Evolutionary conservation across 495 filamentous ascomycete genomes (phyloP).

Genomic region (Penicillium bialowiezense): DNA sequence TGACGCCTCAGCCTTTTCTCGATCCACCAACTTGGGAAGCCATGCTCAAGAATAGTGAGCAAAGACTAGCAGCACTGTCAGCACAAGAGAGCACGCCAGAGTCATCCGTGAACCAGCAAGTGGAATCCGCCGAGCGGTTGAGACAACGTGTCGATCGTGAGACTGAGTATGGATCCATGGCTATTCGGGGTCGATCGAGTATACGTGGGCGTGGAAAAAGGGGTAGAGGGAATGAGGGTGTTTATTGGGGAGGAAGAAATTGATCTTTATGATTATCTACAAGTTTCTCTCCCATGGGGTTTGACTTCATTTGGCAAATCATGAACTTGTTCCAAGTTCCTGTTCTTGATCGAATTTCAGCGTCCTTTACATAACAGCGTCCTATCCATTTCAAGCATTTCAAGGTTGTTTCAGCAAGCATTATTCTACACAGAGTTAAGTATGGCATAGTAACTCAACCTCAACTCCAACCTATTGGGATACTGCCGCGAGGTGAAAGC

Average conservation of each 20-base stretch:
- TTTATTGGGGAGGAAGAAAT: conserved; percentile 11
- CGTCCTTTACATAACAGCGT: too few relatives aligned
- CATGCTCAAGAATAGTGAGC: conserved; percentile 16
- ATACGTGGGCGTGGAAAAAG: conserved; percentile 19
- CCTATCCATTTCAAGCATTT: too few relatives aligned
- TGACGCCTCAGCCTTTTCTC: conserved; percentile 22
- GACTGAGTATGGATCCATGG: conserved; percentile 33
- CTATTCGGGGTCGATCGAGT: conserved; percentile 28
- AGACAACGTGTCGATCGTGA: conserved; percentile 19
- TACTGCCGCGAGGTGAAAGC: too few relatives aligned
- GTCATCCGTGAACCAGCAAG: not conserved
- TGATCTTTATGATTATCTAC: conserved; percentile 1
- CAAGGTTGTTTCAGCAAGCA: too few relatives aligned
- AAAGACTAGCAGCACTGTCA: conserved; percentile 1
- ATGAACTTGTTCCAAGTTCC: too few relatives aligned
- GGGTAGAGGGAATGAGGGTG: conserved; percentile 10
- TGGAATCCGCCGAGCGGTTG: conserved; percentile 15
- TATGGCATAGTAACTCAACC: too few relatives aligned
- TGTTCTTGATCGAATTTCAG: too few relatives aligned
- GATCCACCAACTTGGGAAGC: conserved; percentile 23
- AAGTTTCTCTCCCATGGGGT: too few relatives aligned
- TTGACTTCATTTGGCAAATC: too few relatives aligned
- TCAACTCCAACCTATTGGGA: too few relatives aligned
- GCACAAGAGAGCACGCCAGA: not conserved
- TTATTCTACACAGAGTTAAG: too few relatives aligned